phyloP scores from a whole-genome alignment of 2,329 filamentous ascomycete genomes.

The Colletotrichum cuscutae region DNA sequence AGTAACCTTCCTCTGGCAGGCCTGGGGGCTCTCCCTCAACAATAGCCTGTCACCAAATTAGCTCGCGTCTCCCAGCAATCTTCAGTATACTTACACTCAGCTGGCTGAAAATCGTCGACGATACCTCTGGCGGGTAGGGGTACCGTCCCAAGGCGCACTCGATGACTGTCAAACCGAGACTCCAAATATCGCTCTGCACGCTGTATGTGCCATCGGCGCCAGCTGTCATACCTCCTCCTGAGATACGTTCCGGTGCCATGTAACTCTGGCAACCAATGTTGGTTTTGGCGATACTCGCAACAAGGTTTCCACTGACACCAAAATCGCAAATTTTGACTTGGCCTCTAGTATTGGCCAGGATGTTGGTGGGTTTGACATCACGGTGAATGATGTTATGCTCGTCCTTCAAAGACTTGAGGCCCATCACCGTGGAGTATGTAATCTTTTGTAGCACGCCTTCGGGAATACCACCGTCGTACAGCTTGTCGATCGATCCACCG shows the following conservation, averaged over 20 bases:
- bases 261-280: constrained; percentile 99
- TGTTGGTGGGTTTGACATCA: constrained; percentile 99
- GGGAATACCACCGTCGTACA: constrained; percentile 90
- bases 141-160: constrained; percentile 96
- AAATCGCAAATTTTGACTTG: constrained; percentile 99
- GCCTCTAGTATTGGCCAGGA: constrained; percentile 87
- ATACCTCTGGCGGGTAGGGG: constrained; percentile 96
- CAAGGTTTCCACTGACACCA: constrained; percentile 94
- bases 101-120: constrained; percentile 98
- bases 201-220: constrained; percentile 89
- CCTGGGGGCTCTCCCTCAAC: constrained; percentile 96
- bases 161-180: constrained; percentile 90
- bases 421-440: constrained; percentile 88
- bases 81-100: constrained; percentile 78
- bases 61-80: not conserved
- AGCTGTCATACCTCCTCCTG: constrained; percentile 82
- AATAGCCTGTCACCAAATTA: constrained; percentile 76
- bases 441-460: constrained; percentile 91
- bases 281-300: constrained; percentile 97
- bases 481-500: constrained; percentile 95
- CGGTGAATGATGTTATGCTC: constrained; percentile 99
- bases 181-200: constrained; percentile 99
- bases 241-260: constrained; percentile 97
- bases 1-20: constrained; percentile 82
- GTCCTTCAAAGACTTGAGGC: constrained; percentile 92